Percentiles rank a stretch among this genome's conserved stretches.
Conservation (phyloP, 1,284 basidiomycete genomes). For the Rhodofomes roseus region DNA sequence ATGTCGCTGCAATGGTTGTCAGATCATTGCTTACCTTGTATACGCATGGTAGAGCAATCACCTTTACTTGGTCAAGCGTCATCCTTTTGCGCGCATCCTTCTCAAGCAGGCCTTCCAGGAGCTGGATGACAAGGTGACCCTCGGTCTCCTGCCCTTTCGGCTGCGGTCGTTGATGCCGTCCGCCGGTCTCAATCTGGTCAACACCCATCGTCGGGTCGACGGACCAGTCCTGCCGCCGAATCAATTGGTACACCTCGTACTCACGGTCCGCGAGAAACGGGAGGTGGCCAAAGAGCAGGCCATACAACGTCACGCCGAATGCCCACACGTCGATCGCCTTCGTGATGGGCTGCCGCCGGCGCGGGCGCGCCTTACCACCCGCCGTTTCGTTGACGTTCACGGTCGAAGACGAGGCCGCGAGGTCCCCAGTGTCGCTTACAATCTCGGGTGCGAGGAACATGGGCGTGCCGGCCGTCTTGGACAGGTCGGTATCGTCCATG, state of each 20-base stretch:
- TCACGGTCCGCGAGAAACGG: slow-evolving; percentile 73
- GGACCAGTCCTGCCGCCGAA: slow-evolving; percentile 77
- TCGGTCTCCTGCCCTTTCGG: slow-evolving; percentile 37
- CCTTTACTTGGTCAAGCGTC: slow-evolving; percentile 84
- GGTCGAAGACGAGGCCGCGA: slow-evolving; percentile 17
- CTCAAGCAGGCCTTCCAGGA: slow-evolving; percentile 77
- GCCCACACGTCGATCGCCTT: slow-evolving; percentile 99
- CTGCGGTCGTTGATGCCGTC: slow-evolving; percentile 40
- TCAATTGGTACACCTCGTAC: slow-evolving; percentile 82
- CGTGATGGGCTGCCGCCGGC: slow-evolving; percentile 65
- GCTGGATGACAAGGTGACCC: slow-evolving; percentile 61
- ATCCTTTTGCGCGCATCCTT: slow-evolving; percentile 83
- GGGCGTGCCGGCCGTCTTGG: slow-evolving; percentile 94
- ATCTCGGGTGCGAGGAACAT: slow-evolving; percentile 98
- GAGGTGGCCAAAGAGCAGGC: slow-evolving; percentile 83
- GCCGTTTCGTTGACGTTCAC: slow-evolving; percentile 24
- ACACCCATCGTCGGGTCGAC: slow-evolving; percentile 74
- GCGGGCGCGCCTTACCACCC: slow-evolving; percentile 17
- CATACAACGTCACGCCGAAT: slow-evolving; percentile 95
- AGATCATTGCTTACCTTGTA: background rate
- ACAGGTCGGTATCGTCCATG: slow-evolving; percentile 84
- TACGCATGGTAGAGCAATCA: slow-evolving; percentile 32
- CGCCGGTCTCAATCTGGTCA: slow-evolving; percentile 64
- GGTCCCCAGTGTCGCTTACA: slow-evolving; percentile 51
- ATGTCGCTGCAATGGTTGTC: slow-evolving; percentile 40